Conservation (phyloP, 1,139 yeast genomes). For the Pichia sp. region DNA sequence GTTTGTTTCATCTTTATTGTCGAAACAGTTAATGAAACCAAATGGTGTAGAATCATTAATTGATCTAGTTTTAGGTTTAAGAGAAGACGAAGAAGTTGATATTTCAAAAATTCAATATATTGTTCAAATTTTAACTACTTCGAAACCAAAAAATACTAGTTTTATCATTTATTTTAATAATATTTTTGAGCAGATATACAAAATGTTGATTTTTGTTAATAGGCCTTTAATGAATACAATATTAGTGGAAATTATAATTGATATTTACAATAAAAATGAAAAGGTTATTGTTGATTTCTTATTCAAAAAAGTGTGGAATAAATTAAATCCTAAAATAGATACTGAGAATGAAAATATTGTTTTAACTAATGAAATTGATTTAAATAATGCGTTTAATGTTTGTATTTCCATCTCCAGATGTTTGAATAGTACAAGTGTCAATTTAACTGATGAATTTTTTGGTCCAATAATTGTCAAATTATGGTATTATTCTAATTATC, state of each 20-base stretch:
- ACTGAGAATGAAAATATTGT: slow-evolving; percentile 21
- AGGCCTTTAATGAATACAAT: slow-evolving; percentile 58
- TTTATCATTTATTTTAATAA: slow-evolving; percentile 46
- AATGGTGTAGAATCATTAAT: slow-evolving; percentile 63
- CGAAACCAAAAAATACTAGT: slow-evolving; percentile 50
- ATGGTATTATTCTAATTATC: slow-evolving; percentile 60
- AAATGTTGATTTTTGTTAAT: slow-evolving; percentile 51
- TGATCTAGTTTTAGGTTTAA: slow-evolving; percentile 70
- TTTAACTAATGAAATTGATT: slow-evolving; percentile 40
- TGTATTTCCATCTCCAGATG: slow-evolving; percentile 54
- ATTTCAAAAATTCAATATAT: slow-evolving; percentile 61
- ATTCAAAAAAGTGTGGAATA: slow-evolving; percentile 41
- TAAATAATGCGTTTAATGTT: slow-evolving; percentile 64
- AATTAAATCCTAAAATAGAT: slow-evolving; percentile 33
- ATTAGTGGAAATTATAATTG: slow-evolving; percentile 48
- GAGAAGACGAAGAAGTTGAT: slow-evolving; percentile 67
- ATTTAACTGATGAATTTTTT: slow-evolving; percentile 39
- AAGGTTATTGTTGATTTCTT: slow-evolving; percentile 56
- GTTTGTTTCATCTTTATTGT: slow-evolving; percentile 42
- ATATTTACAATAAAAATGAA: slow-evolving; percentile 47
- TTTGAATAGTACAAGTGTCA: slow-evolving; percentile 28
- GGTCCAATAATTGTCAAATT: slow-evolving; percentile 41
- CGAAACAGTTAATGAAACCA: slow-evolving; percentile 44
- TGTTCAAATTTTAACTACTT: slow-evolving; percentile 47
- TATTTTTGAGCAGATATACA: slow-evolving; percentile 55